phyloP scores from a whole-genome alignment of 768 basidiomycete species.

The Rhizopogon rudus region DNA sequence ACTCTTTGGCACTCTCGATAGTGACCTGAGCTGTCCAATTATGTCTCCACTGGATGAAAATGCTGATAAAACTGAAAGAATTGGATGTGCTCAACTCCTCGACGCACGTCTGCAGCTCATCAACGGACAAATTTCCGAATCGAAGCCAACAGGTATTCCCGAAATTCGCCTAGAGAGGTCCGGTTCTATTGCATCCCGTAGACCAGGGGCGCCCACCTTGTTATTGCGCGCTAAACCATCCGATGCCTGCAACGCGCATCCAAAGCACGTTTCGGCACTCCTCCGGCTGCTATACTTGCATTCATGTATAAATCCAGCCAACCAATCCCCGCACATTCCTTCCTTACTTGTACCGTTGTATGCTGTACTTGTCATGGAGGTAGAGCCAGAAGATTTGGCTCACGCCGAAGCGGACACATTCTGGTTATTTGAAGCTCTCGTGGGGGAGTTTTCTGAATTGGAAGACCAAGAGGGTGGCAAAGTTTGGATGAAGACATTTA shows the following conservation, averaged over 20 bases:
- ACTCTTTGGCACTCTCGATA: conserved; percentile 45
- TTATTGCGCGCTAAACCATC: conserved; percentile 43
- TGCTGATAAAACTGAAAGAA: conserved; percentile 41
- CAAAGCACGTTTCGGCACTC: conserved; percentile 56
- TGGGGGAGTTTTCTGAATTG: conserved; percentile 71
- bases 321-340: conserved; percentile 61
- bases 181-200: conserved; percentile 22
- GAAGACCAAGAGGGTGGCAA: conserved; percentile 61
- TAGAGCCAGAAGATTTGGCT: conserved; percentile 51
- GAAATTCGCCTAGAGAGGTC: conserved; percentile 36
- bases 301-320: conserved; percentile 64
- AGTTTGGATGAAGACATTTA: conserved; percentile 59
- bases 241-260: conserved; percentile 45
- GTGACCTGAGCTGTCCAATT: conserved; percentile 33
- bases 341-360: conserved; percentile 70
- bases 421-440: conserved; percentile 73
- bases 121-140: conserved; percentile 23
- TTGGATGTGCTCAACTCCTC: conserved; percentile 46
- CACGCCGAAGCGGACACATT: conserved; percentile 80
- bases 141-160: conserved; percentile 26
- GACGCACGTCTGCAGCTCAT: conserved; percentile 50
- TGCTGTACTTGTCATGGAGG: conserved; percentile 54
- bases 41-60: conserved; percentile 48
- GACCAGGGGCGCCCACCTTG: conserved; percentile 32
- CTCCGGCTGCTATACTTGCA: conserved; percentile 71